Conservation (phyloP, 441 rosid genomes). For the Mallotus japonicus region DNA sequence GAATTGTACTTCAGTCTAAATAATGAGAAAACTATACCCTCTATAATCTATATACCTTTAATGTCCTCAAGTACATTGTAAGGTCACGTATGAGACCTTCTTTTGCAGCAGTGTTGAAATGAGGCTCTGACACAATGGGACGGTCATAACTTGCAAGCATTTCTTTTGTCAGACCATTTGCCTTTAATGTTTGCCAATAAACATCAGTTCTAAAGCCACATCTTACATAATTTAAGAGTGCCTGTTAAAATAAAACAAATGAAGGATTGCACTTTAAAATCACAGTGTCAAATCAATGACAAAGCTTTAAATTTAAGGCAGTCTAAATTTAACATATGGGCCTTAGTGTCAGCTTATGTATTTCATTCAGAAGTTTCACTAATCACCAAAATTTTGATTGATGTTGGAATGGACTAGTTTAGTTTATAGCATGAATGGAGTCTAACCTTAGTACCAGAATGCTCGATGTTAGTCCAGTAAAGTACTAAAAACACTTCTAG, state of each 20-base stretch:
- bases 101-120: constrained; percentile 45
- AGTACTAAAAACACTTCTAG: neutral
- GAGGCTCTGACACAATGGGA: constrained; percentile 50
- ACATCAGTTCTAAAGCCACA: constrained; percentile 49
- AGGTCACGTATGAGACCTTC: constrained; percentile 68
- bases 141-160: constrained; percentile 61
- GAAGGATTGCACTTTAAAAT: neutral
- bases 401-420: neutral
- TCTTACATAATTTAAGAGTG: constrained; percentile 58
- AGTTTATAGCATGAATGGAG: neutral
- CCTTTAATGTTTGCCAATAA: constrained; percentile 60
- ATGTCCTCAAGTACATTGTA: constrained; percentile 61
- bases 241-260: constrained; percentile 37
- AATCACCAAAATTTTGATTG: neutral
- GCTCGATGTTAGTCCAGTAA: neutral
- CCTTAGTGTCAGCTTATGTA: no score
- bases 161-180: constrained; percentile 59
- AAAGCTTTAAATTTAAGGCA: neutral
- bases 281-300: neutral
- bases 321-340: no score
- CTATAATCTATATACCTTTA: constrained; percentile 42
- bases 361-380: neutral
- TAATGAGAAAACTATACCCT: no score
- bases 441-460: neutral
- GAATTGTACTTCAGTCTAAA: no score